Conservation (phyloP, 768 basidiomycete genomes). For the Amanita molliuscula region DNA sequence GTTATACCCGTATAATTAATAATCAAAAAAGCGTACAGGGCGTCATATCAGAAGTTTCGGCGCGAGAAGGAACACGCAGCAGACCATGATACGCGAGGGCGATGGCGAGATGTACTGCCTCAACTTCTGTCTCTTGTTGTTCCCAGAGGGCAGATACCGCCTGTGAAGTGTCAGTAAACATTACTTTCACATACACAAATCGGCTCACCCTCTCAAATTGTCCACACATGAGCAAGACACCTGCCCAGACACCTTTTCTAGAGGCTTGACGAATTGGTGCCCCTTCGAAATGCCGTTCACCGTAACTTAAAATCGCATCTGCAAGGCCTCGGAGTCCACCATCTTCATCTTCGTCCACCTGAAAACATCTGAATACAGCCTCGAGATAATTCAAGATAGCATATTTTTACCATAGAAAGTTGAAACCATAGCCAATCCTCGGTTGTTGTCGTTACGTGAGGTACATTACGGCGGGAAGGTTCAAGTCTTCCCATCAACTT, state of each 20-base stretch:
- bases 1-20: neutral
- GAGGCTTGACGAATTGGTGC: constrained; percentile 46
- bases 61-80: constrained; percentile 69
- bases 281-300: constrained; percentile 76
- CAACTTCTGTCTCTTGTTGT: constrained; percentile 77
- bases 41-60: constrained; percentile 77
- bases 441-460: constrained; percentile 80
- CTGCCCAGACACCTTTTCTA: constrained; percentile 66
- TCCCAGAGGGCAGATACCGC: constrained; percentile 88
- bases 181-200: constrained; percentile 13
- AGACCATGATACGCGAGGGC: constrained; percentile 91
- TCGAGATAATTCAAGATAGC: neutral
- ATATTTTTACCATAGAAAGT: constrained; percentile 57
- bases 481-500: constrained; percentile 94
- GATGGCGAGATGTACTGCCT: constrained; percentile 90
- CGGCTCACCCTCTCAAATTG: constrained; percentile 80
- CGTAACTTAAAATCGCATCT: constrained; percentile 69
- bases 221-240: constrained; percentile 81
- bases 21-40: constrained; percentile 43
- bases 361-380: neutral
- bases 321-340: constrained; percentile 64
- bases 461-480: constrained; percentile 64
- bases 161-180: constrained; percentile 26
- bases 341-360: constrained; percentile 79
- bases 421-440: constrained; percentile 99